A percentile compares a stretch with the other conserved stretches of the same genome.
Evolutionary conservation across 768 basidiomycete species (phyloP).

Genomic region (Porphyrellus cyaneotinctus): DNA sequence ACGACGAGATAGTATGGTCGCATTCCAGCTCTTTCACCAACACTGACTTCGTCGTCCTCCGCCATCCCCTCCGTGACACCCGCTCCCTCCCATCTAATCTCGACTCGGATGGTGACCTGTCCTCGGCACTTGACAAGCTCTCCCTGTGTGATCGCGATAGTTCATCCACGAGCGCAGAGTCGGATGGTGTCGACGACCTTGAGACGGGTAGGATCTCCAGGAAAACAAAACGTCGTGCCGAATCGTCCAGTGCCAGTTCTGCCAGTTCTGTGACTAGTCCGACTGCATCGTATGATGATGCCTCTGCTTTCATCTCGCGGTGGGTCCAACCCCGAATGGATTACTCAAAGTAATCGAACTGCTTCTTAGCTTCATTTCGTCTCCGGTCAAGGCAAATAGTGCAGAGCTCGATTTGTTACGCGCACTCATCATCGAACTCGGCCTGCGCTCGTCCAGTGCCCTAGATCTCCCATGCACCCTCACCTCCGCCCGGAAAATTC

Average conservation of each 20-base stretch:
- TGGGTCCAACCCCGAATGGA: slow-evolving; percentile 3
- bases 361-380: slow-evolving; percentile 22
- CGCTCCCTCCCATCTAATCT: slow-evolving; percentile 12
- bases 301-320: slow-evolving; percentile 27
- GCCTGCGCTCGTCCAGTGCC: slow-evolving; percentile 43
- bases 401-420: slow-evolving; percentile 59
- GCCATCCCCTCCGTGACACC: slow-evolving; percentile 15
- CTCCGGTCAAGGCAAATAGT: slow-evolving; percentile 11
- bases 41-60: slow-evolving; percentile 26
- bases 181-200: too few species aligned
- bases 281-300: slow-evolving; percentile 22
- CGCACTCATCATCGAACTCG: slow-evolving; percentile 74
- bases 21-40: slow-evolving; percentile 3
- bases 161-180: slow-evolving; percentile 7
- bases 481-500: slow-evolving; percentile 59
- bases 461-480: slow-evolving; percentile 53
- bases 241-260: slow-evolving; percentile 1
- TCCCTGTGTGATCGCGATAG: slow-evolving; percentile 13
- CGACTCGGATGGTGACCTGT: slow-evolving; percentile 13
- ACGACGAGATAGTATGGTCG: slow-evolving; percentile 25
- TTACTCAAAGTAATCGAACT: background rate
- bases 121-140: slow-evolving; percentile 14
- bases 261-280: slow-evolving; percentile 8
- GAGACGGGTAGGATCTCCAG: background rate
- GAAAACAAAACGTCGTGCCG: slow-evolving; percentile 1